Conservation (phyloP, 2,329 filamentous ascomycete species). For the Ophiostoma australiae region DNA sequence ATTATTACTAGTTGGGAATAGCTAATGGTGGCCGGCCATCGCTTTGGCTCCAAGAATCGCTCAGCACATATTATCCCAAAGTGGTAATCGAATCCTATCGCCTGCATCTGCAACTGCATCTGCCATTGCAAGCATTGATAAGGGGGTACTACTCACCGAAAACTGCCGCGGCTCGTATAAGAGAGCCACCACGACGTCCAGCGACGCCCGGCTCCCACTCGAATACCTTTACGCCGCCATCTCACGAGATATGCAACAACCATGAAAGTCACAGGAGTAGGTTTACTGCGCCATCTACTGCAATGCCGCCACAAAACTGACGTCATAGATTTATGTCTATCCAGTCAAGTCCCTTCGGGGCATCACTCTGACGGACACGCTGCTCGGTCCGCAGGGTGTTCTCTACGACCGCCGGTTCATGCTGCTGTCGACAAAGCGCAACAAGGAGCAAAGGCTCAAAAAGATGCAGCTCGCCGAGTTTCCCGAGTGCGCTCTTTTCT, state of each 20-base stretch:
- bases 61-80: background rate
- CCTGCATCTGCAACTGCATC: background rate
- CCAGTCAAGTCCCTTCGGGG: conserved; percentile 69
- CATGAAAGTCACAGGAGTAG: conserved; percentile 21
- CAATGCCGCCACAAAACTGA: background rate
- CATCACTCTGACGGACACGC: conserved; percentile 49
- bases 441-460: conserved; percentile 38
- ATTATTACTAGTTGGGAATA: background rate
- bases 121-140: background rate
- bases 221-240: background rate
- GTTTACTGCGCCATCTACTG: background rate
- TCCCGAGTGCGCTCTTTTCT: conserved; percentile 60
- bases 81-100: conserved; percentile 10
- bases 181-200: background rate
- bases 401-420: conserved; percentile 66
- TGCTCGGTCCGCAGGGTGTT: conserved; percentile 58
- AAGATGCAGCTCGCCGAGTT: conserved; percentile 58
- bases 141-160: background rate
- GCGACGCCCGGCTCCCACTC: too few relatives aligned
- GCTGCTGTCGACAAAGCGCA: conserved; percentile 50
- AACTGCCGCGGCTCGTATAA: background rate
- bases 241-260: background rate
- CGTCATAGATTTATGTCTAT: conserved; percentile 59
- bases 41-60: background rate
- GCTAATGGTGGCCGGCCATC: background rate